Base-by-base conservation (phyloP, 2,329 filamentous ascomycete genomes). In the Neofusicoccum kwambonambiense region DNA sequence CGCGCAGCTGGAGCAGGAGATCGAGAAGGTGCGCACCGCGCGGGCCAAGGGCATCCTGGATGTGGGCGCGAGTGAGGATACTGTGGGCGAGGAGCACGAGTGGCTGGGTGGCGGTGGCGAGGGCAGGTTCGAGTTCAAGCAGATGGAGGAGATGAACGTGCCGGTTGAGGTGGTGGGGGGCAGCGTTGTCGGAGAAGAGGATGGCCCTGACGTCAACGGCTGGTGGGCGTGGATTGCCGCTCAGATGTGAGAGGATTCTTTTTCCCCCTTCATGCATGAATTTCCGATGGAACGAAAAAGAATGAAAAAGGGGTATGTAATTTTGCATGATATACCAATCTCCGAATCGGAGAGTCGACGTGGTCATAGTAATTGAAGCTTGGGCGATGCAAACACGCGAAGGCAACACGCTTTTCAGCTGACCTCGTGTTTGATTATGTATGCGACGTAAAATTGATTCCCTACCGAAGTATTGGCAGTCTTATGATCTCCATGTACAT, bases 171-270 rank as follows among this genome's bases (percentile, higher is more conserved):
- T 97, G 3, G 73, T 90, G 13, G 90, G 90, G 0, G 94, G 93
- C 9, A 93, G 88, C 77, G 87, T 89, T 67, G 74, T 80, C 75
- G 75, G 86, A 76, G 73, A 82, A 37, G 88, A 85, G 9, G 86
- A 90, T 62, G 88, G 85, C 11, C 83, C 88, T n/a, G 89, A 89
- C 31, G 87, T 92, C 37, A 88, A 90, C 64, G 89, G 87, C 76
- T 97, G 94, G 93, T 96, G 93, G 87, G 86, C 86, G 71, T 98
- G 94, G 94, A 89, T 98, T 73, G 91, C 89, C 2, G 85, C 89
- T 74, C 87, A 89, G 73, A 80, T 96, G 71, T 95, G 60, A 49
- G 19, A 42, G 31, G 41, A 13, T 3, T 27, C 13, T 31, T 4
- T 9, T 27, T 27, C 34, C 27, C 27, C 27, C 27, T 34, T 13